phyloP scores from a whole-genome alignment of 2,329 filamentous ascomycete genomes.

The Claviceps monticola region DNA sequence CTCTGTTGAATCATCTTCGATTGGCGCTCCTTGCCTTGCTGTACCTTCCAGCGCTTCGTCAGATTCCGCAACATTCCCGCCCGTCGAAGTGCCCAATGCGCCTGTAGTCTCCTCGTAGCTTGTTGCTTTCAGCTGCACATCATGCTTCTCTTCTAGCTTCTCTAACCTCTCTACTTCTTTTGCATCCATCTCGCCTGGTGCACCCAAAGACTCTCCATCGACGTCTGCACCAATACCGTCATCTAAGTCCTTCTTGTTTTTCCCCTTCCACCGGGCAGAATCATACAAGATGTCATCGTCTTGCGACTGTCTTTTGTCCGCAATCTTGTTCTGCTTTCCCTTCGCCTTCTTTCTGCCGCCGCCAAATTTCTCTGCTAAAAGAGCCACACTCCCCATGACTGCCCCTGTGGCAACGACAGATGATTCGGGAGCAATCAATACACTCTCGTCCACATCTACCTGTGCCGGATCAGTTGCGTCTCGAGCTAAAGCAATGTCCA shows the following conservation, averaged over 20 bases:
- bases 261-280: slow-evolving; percentile 29
- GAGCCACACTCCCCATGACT: slow-evolving; percentile 18
- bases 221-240: slow-evolving; percentile 9
- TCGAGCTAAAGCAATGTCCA: neutral
- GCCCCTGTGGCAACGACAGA: slow-evolving; percentile 11
- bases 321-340: slow-evolving; percentile 19
- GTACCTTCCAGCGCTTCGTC: slow-evolving; percentile 13
- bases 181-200: slow-evolving; percentile 5
- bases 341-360: slow-evolving; percentile 12
- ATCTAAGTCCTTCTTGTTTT: slow-evolving; percentile 22
- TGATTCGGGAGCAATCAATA: slow-evolving; percentile 12
- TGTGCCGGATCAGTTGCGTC: neutral
- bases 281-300: slow-evolving; percentile 33
- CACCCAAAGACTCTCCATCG: slow-evolving; percentile 18
- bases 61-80: slow-evolving; percentile 10
- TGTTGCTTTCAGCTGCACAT: neutral
- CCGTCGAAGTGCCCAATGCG: slow-evolving; percentile 6
- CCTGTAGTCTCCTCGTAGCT: slow-evolving; percentile 4
- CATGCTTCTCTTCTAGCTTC: slow-evolving; percentile 2
- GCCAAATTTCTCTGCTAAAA: slow-evolving; percentile 22
- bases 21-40: slow-evolving; percentile 10
- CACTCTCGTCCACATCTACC: neutral
- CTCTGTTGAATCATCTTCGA: slow-evolving; percentile 19
- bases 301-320: slow-evolving; percentile 24
- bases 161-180: slow-evolving; percentile 2